phyloP scores from a whole-genome alignment of 306 rosid species.

The Dryas alaskensis region DNA sequence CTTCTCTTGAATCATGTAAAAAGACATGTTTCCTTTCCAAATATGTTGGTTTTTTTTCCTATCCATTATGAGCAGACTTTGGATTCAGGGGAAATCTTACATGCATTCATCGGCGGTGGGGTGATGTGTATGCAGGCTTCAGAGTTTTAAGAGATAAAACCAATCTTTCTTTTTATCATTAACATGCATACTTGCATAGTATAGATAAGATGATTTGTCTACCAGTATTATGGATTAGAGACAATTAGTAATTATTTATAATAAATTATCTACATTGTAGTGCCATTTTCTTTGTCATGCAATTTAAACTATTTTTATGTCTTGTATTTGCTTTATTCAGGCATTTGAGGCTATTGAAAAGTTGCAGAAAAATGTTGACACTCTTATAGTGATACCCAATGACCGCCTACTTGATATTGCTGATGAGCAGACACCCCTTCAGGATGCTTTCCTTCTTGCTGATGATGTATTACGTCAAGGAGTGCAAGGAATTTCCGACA shows the following conservation, averaged over 20 bases:
- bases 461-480: constrained; percentile 98
- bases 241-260: neutral
- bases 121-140: neutral
- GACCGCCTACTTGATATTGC: constrained; percentile 94
- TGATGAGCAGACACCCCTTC: constrained; percentile 90
- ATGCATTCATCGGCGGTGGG: neutral
- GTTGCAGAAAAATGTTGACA: constrained; percentile 92
- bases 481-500: constrained; percentile 97
- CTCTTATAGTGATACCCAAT: constrained; percentile 94
- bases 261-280: neutral
- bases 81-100: constrained; percentile 1
- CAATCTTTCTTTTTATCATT: neutral
- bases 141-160: neutral
- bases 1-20: neutral
- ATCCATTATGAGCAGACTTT: neutral
- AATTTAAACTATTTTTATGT: neutral
- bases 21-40: neutral
- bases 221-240: neutral
- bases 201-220: neutral
- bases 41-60: neutral
- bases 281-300: neutral
- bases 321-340: constrained; percentile 41
- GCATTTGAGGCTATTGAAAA: constrained; percentile 95
- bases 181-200: neutral
- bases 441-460: constrained; percentile 88